Evolutionary conservation across 2,329 filamentous ascomycete genomes (phyloP), one percentile per base, ranked within the genome.

Genomic region (Meredithiella fracta): DNA sequence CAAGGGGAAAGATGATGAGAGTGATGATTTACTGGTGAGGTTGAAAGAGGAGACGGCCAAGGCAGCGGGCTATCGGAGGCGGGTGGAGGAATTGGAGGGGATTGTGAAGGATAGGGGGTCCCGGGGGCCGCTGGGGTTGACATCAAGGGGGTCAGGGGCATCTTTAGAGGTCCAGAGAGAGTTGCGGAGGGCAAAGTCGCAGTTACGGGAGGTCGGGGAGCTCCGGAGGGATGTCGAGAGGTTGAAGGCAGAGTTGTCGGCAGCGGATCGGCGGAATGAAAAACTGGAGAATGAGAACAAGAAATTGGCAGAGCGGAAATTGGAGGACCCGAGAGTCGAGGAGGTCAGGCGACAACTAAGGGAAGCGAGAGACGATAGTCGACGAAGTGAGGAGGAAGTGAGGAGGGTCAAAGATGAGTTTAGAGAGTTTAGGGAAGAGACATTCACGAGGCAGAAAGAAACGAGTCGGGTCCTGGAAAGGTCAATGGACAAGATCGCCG

Each of bases 1-100:
- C 6, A 52, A 52, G 20, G 34, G 26, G 11, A 42, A 26, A 3
- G 71, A 71, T 14, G 67, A 70, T 31, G 71, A 73, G n/a, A 69
- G 73, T 9, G 66, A 71, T 1, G 70, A 72, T 42, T 62, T 80
- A 49, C 66, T 76, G 25, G 72, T 73, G 54, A 77, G 80, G 54
- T 69, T 83, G 34, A 71, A 72, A 11, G 73, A 75, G 56, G 78
- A 82, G 63, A 81, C 77, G 1, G 71, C 74, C 1, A 67, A 81
- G 11, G 75, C 76, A 14, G 66, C 73, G 0, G 74, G 81, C 60
- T 82, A 83, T 65, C 74, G 75, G 59, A 70, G 72, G 26, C 77
- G 77, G 55, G 77, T 82, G 7, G 74, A 78, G 59, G 76, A 82
- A 59, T 69, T 83, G 55, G 77, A 80, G 58, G 66, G 67, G 2